Evolutionary conservation across 2,329 filamentous ascomycete genomes (phyloP).

Genomic region (Paracorniculantispora psalliotae): DNA sequence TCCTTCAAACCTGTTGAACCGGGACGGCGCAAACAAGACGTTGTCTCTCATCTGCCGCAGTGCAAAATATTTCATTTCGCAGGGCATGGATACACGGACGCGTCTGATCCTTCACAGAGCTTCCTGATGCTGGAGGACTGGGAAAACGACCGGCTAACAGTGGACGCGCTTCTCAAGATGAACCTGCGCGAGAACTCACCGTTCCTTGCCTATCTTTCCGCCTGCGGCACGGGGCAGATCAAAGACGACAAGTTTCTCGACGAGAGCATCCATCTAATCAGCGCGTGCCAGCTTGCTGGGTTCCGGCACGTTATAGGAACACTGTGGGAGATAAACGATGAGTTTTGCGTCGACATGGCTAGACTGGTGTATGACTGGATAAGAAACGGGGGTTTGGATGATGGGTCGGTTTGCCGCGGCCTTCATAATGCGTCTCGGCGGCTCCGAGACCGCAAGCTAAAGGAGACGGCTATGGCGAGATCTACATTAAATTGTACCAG

Average conservation of each 20-base stretch:
- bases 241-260: neutral
- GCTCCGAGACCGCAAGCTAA: too few relatives aligned
- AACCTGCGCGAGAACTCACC: neutral
- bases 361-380: neutral
- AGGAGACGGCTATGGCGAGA: too few relatives aligned
- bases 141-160: neutral
- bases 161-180: neutral
- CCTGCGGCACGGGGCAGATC: neutral
- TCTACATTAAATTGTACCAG: too few relatives aligned
- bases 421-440: too few relatives aligned
- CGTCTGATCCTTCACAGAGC: neutral
- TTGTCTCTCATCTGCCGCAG: slow-evolving; percentile 19
- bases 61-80: slow-evolving; percentile 38
- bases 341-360: neutral
- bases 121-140: neutral
- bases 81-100: slow-evolving; percentile 26
- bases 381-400: too few relatives aligned
- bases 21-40: slow-evolving; percentile 16
- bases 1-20: neutral
- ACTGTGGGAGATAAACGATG: neutral
- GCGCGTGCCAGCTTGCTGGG: neutral
- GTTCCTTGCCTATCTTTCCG: neutral
- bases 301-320: neutral
- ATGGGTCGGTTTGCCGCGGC: too few relatives aligned
- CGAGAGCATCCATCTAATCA: neutral